Evolutionary conservation across 2,329 filamentous ascomycete genomes (phyloP).

Genomic region (Colletotrichum theobromicola): DNA sequence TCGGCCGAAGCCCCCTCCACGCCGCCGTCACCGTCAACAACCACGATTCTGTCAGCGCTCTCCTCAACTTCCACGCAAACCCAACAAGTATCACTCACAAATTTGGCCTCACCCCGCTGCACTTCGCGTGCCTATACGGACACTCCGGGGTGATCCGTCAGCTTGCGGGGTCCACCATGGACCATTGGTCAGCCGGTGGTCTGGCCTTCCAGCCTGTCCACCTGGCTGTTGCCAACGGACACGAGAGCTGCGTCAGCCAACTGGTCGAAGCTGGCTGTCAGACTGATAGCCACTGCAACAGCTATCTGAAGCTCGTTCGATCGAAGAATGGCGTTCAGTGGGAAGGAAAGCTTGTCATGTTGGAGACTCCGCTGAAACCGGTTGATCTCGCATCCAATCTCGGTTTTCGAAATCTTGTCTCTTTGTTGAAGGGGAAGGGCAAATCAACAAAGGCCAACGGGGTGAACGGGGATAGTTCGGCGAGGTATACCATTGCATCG

Average conservation of each 20-base stretch:
- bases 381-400: background rate
- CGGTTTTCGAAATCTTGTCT: background rate
- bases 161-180: background rate
- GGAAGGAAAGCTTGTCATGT: background rate
- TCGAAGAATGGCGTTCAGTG: background rate
- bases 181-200: background rate
- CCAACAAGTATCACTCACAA: background rate
- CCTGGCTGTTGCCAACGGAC: background rate
- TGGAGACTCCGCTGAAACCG: background rate
- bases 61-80: background rate
- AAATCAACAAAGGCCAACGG: background rate
- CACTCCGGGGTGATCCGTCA: background rate
- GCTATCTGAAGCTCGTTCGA: background rate
- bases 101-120: background rate
- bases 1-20: constrained; percentile 2
- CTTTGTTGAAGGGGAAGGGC: background rate
- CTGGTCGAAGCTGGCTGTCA: background rate
- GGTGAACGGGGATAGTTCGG: background rate
- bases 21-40: background rate
- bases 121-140: constrained; percentile 1
- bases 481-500: background rate
- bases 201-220: background rate
- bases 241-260: background rate
- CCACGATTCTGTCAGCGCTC: background rate
- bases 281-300: background rate